phyloP scores from a whole-genome alignment of 2,329 filamentous ascomycete species.

The Fusarium dimerum region DNA sequence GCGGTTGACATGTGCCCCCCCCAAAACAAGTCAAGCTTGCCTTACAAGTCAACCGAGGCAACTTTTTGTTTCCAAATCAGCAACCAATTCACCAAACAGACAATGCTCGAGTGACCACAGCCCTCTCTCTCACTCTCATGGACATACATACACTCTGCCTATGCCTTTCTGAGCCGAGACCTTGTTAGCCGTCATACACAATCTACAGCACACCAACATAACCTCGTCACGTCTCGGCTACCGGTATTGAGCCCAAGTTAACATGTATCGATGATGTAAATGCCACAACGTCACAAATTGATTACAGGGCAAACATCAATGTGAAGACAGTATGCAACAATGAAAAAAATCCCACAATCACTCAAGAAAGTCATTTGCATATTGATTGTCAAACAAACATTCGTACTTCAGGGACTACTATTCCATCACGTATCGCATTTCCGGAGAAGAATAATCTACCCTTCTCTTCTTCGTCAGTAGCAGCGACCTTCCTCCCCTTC shows the following conservation, averaged over 20 bases:
- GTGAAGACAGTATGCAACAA: constrained; percentile 1
- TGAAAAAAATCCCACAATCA: background rate
- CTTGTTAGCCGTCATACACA: constrained; percentile 8
- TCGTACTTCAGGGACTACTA: background rate
- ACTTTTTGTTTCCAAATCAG: background rate
- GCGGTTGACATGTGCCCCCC: background rate
- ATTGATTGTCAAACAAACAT: no score
- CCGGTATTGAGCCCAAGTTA: no score
- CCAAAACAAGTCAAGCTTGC: background rate
- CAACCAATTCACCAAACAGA: no score
- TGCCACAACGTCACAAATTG: no score
- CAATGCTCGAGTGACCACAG: background rate
- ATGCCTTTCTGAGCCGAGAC: constrained; percentile 15
- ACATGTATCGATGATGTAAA: no score
- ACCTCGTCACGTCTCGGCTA: constrained; percentile 20
- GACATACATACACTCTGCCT: background rate
- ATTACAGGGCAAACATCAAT: constrained; percentile 1
- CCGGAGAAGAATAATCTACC: background rate
- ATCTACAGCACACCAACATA: constrained; percentile 1
- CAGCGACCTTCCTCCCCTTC: background rate
- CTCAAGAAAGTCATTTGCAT: no score
- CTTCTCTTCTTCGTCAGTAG: background rate
- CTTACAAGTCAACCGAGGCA: background rate
- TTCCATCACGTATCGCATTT: background rate
- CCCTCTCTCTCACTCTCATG: no score